Conservation (phyloP, 495 filamentous ascomycete species). For the Neurospora sp. region DNA sequence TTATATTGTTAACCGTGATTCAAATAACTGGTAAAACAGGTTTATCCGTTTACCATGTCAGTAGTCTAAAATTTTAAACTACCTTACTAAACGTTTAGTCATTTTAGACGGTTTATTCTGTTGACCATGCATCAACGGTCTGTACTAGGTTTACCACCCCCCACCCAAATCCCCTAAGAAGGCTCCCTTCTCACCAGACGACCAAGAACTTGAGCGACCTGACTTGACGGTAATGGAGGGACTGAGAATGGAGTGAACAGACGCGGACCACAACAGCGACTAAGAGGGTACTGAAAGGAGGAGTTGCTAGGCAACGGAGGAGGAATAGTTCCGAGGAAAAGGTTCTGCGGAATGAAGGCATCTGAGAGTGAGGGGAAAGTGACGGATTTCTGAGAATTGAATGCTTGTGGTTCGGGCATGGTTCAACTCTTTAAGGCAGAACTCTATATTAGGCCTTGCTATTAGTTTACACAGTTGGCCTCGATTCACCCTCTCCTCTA, state of each 20-base stretch:
- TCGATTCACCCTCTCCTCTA: no score
- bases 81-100: no score
- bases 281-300: not conserved
- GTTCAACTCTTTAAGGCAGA: not conserved
- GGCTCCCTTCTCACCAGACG: not conserved
- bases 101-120: no score
- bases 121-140: no score
- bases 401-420: not conserved
- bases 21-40: no score
- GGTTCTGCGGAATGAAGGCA: not conserved
- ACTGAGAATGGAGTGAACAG: not conserved
- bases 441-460: not conserved
- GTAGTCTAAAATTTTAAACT: no score
- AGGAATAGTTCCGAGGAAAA: not conserved
- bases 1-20: no score
- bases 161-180: not conserved
- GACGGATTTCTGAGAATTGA: not conserved
- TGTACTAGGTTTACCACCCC: no score
- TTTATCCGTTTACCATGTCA: no score
- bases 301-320: not conserved
- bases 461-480: not conserved
- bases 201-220: not conserved
- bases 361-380: not conserved
- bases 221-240: not conserved
- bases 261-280: not conserved